These are phyloP conservation scores for Fusarium sp. DNA, from an alignment of 2,329 filamentous ascomycete genomes.

Conservation along the genomic window DNA sequence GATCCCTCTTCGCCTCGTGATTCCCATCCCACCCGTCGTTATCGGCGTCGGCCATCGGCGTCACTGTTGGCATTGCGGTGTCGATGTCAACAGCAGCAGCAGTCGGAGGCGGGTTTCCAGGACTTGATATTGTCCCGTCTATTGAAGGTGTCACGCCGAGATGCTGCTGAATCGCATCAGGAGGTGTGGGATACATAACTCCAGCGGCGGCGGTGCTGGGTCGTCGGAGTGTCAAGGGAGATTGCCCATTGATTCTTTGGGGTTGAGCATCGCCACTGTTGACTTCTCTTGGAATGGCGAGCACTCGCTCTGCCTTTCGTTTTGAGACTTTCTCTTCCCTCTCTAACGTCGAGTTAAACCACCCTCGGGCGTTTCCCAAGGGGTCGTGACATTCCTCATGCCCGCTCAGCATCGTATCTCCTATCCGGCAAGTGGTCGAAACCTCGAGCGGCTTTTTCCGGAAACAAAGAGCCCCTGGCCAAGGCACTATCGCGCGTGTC, in stretches of 20 bases:
- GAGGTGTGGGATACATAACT: constrained; percentile 77
- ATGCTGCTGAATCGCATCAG: constrained; percentile 69
- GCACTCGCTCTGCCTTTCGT: constrained; percentile 63
- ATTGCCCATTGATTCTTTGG: constrained; percentile 59
- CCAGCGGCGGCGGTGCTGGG: constrained; percentile 59
- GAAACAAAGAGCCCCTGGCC: constrained; percentile 66
- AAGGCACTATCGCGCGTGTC: constrained; percentile 58
- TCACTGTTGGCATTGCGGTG: constrained; percentile 30
- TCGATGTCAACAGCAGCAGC: constrained; percentile 47
- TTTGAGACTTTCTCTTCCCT: constrained; percentile 59
- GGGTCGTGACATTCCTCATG: constrained; percentile 60
- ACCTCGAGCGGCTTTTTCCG: constrained; percentile 58
- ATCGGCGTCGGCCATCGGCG: constrained; percentile 33
- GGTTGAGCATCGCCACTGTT: constrained; percentile 55
- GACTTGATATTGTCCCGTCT: constrained; percentile 66
- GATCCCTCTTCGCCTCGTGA: constrained; percentile 58
- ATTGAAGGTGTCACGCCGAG: constrained; percentile 66
- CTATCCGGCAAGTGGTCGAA: constrained; percentile 51
- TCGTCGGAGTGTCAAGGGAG: constrained; percentile 62
- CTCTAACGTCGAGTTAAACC: constrained; percentile 57
- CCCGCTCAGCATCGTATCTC: constrained; percentile 51
- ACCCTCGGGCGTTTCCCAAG: constrained; percentile 58
- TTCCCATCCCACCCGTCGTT: constrained; percentile 49
- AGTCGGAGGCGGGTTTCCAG: constrained; percentile 56
- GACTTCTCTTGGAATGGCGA: constrained; percentile 54